Evolutionary conservation across 495 filamentous ascomycete species (phyloP), one percentile per base, ranked within the genome.

Genomic region (Delitschia confertaspora): DNA sequence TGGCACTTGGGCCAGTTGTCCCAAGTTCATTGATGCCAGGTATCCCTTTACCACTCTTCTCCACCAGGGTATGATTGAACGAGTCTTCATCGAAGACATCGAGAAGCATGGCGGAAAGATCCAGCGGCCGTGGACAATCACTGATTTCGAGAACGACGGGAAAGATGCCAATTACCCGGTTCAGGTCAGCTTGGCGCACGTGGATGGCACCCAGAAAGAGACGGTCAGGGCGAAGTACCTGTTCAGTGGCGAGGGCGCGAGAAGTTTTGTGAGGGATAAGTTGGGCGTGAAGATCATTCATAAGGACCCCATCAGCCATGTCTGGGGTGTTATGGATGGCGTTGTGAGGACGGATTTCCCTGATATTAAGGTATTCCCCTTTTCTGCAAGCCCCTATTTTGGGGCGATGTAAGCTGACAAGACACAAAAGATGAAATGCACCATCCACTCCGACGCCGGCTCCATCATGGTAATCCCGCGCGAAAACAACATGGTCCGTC

Each of bases 401-500:
- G 27, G 16, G 14, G 6, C 3, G 11, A 4, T 8, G 6, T 7
- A 38, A 6, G 21, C 45, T 61, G 26, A 56, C 36, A 18, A n/a
- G n/a, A 35, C 14, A 38, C 1, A 1, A 29, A 47, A 88, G 86
- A 89, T 88, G 71, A 94, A 94, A 75, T 93, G 86, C 64, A 93
- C 82, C 1, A 74, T 79, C 41, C 76, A 67, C 44, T 67, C 65
- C 0, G 65, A 67, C 38, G 56, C 62, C 18, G 65, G 65, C n/a
- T 67, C 65, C 9, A 65, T 67, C 46, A 67, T 67, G 65, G 65
- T 67, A 18, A 67, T 67, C 26, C 65, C 65, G 2, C 56, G 65
- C 10, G 65, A 67, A 44, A 54, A 57, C 49, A 67, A 67, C 49
- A 67, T 67, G 65, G 63, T 67, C 7, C 61, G 65, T 3, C 47